A percentile compares a stretch with the other conserved stretches of the same genome.
phyloP scores from a whole-genome alignment of 768 basidiomycete genomes.

The Termitomyces sp. region DNA sequence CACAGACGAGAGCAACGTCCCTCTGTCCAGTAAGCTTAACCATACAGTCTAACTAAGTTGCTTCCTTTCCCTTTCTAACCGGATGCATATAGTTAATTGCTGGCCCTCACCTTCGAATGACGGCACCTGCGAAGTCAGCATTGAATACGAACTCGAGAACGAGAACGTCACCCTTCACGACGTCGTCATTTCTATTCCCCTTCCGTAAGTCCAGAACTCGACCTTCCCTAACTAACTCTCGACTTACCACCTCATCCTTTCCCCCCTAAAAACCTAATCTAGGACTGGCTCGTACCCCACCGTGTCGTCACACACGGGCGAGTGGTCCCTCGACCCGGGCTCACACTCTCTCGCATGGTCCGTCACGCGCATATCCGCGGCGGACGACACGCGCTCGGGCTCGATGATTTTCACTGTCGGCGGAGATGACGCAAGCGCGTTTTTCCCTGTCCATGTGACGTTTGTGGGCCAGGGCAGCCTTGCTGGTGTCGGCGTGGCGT shows the following conservation, averaged over 20 bases:
- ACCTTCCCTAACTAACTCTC: not conserved
- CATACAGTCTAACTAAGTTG: not conserved
- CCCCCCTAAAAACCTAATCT: not conserved
- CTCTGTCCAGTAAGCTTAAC: constrained; percentile 71
- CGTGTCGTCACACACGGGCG: constrained; percentile 68
- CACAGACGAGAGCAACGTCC: constrained; percentile 88
- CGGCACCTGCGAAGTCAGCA: constrained; percentile 91
- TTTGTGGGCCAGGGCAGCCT: constrained; percentile 82
- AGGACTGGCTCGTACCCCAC: constrained; percentile 83
- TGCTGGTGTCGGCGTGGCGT: constrained; percentile 65
- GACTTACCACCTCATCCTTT: not conserved
- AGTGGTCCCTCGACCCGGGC: constrained; percentile 78
- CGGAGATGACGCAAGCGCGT: constrained; percentile 75
- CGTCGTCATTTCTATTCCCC: constrained; percentile 84
- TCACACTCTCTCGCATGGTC: constrained; percentile 85
- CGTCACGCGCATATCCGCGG: constrained; percentile 58
- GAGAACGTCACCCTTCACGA: constrained; percentile 76
- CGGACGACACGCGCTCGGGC: constrained; percentile 63
- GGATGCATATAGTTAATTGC: constrained; percentile 70
- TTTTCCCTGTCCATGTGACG: constrained; percentile 88
- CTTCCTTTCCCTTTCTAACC: not conserved
- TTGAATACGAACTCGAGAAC: constrained; percentile 96
- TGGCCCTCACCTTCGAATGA: constrained; percentile 94
- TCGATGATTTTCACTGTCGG: constrained; percentile 88
- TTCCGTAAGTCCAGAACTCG: constrained; percentile 56